Percentiles rank a stretch among this genome's conserved stretches.
phyloP scores from a whole-genome alignment of 257 asterid species.

The Lycium barbarum region DNA sequence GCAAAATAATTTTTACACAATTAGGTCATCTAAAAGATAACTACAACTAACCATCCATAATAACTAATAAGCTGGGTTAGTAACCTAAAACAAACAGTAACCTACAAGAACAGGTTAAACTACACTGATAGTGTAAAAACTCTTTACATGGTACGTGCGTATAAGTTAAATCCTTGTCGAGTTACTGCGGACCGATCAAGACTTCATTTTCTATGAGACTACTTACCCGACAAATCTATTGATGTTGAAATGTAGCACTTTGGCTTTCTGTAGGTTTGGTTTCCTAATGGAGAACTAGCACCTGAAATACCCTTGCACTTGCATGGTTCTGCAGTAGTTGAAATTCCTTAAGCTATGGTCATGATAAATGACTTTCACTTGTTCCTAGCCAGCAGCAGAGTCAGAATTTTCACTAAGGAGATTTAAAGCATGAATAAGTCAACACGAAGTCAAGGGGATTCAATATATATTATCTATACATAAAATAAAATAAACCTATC shows the following conservation, averaged over 20 bases:
- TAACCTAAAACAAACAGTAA: neutral
- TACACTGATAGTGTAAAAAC: neutral
- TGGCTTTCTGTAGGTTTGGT: neutral
- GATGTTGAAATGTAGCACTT: neutral
- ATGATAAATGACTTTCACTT: neutral
- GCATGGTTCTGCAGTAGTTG: neutral
- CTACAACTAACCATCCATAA: neutral
- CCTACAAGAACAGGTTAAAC: neutral
- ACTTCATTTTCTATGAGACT: neutral
- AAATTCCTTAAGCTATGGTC: neutral
- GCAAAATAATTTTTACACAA: neutral
- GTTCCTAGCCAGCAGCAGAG: neutral
- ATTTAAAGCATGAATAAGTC: neutral
- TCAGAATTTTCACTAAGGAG: neutral
- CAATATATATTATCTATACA: no score
- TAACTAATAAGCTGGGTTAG: neutral
- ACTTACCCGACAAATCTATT: neutral
- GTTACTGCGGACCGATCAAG: neutral
- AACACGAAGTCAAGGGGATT: neutral
- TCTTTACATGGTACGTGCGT: neutral
- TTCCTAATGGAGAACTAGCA: conserved; percentile 18
- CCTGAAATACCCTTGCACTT: neutral
- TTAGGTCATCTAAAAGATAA: neutral
- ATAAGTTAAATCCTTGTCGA: conserved; percentile 1
- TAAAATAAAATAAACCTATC: neutral